Conservation (phyloP, 495 filamentous ascomycete species). For the Sporormia fimetaria region DNA sequence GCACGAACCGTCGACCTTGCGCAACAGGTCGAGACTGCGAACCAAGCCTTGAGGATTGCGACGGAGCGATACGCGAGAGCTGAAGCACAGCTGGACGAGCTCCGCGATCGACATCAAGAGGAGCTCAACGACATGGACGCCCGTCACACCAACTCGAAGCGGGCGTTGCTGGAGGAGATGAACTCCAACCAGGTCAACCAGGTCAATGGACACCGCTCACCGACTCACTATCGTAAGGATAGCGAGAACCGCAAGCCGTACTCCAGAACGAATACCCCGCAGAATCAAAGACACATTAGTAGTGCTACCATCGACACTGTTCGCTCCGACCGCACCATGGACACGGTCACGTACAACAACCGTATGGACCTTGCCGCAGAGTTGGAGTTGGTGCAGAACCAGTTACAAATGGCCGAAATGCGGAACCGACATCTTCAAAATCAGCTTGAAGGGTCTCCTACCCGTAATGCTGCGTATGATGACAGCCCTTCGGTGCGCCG, state of each 20-base stretch:
- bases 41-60: conserved; percentile 73
- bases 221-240: conserved; percentile 62
- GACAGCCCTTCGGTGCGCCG: conserved; percentile 76
- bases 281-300: conserved; percentile 60
- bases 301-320: conserved; percentile 66
- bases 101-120: conserved; percentile 59
- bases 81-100: conserved; percentile 70
- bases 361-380: conserved; percentile 86
- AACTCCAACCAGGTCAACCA: conserved; percentile 65
- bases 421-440: conserved; percentile 88
- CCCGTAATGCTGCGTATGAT: conserved; percentile 53
- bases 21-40: conserved; percentile 78
- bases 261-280: conserved; percentile 46
- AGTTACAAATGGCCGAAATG: conserved; percentile 92
- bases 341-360: conserved; percentile 78
- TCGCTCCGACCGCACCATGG: conserved; percentile 78
- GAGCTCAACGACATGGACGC: conserved; percentile 64
- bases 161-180: conserved; percentile 73
- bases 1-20: conserved; percentile 66
- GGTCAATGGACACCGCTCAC: conserved; percentile 52
- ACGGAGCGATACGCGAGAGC: conserved; percentile 74
- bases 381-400: conserved; percentile 85
- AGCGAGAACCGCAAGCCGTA: conserved; percentile 53
- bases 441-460: conserved; percentile 60
- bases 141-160: conserved; percentile 58